A percentile compares a stretch with the other conserved stretches of the same genome.
These are phyloP conservation scores for Torrubiellomyces zombiae DNA, from an alignment of 2,329 filamentous ascomycete species.

Conservation along the genomic window DNA sequence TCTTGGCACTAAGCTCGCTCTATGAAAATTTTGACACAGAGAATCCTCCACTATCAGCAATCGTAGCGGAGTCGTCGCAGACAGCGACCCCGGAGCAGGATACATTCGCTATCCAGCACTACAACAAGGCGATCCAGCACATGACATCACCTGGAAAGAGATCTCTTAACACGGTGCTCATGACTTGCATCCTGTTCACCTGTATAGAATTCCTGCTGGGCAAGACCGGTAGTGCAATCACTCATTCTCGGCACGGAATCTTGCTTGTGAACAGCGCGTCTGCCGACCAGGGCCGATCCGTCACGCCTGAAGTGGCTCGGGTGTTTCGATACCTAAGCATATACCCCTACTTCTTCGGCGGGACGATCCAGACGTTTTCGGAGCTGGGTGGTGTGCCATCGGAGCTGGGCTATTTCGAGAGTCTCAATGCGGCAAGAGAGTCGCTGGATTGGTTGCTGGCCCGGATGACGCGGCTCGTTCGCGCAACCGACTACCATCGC, in stretches of 20 bases:
- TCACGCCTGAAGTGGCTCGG: constrained; percentile 15
- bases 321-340: constrained; percentile 21
- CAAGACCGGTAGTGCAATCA: constrained; percentile 16
- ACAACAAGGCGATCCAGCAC: constrained; percentile 22
- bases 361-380: constrained; percentile 3
- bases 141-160: constrained; percentile 9
- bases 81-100: too few species aligned
- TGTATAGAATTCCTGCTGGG: constrained; percentile 25
- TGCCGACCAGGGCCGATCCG: too few species aligned
- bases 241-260: constrained; percentile 22
- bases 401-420: constrained; percentile 2
- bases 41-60: too few species aligned
- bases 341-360: constrained; percentile 21
- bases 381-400: constrained; percentile 1
- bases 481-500: constrained; percentile 12
- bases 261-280: constrained; percentile 13
- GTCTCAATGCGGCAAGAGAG: constrained; percentile 12
- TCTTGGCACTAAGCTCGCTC: constrained; percentile 22
- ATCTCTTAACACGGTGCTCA: constrained; percentile 17
- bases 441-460: constrained; percentile 12
- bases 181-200: constrained; percentile 24
- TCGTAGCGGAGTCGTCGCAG: too few species aligned
- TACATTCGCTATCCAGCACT: constrained; percentile 20
- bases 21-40: constrained; percentile 17
- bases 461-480: constrained; percentile 14